phyloP scores from a whole-genome alignment of 140 eudicot genomes.

The Stevia rebaudiana region DNA sequence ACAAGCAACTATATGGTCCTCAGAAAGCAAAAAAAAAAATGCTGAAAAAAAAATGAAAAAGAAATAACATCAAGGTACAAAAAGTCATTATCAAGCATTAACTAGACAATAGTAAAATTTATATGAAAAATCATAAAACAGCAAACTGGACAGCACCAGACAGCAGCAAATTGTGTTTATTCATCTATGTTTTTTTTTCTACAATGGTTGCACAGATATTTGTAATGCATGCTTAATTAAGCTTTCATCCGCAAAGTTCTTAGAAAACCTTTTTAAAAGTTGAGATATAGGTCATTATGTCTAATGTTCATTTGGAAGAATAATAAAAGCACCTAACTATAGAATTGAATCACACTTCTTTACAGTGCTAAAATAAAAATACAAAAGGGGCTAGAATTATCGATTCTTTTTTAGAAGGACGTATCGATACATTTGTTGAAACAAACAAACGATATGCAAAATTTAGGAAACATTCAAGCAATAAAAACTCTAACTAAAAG shows the following conservation, averaged over 20 bases:
- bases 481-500: neutral
- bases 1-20: neutral
- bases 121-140: too few species aligned
- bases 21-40: neutral
- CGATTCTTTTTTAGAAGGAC: neutral
- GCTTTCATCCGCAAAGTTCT: neutral
- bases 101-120: too few species aligned
- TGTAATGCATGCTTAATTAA: neutral
- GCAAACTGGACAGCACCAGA: too few species aligned
- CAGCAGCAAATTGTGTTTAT: neutral
- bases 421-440: neutral
- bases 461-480: neutral
- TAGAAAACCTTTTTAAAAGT: neutral
- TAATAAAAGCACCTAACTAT: neutral
- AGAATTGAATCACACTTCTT: neutral
- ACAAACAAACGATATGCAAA: neutral
- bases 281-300: neutral
- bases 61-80: neutral
- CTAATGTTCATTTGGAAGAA: neutral
- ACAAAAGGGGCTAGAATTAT: neutral
- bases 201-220: neutral
- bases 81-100: neutral
- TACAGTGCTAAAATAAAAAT: neutral
- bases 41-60: too few species aligned
- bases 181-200: neutral